These are phyloP conservation scores for Phytophthora rubi DNA, from an alignment of 352 stramenopile species.

Conservation along the genomic window DNA sequence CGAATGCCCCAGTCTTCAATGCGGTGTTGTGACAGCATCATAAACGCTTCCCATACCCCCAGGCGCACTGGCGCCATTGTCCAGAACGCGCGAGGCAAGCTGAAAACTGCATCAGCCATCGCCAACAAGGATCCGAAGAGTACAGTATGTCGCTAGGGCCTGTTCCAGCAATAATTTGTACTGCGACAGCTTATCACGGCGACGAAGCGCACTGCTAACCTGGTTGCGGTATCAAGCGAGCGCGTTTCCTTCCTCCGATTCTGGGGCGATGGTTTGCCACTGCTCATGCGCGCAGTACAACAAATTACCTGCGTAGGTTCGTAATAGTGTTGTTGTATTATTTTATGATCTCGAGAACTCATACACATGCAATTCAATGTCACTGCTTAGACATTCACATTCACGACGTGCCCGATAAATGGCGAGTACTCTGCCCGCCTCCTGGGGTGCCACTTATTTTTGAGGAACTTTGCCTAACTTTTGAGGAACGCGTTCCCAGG, in stretches of 20 bases:
- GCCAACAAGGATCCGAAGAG: not conserved
- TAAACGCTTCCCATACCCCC: too few relatives aligned
- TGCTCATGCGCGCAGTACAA: too few relatives aligned
- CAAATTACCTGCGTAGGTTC: not conserved
- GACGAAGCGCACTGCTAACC: not conserved
- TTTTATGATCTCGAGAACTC: slow-evolving; percentile 1
- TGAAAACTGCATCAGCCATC: not conserved
- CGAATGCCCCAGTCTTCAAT: too few relatives aligned
- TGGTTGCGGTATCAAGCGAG: too few relatives aligned
- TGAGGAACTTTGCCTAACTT: too few relatives aligned
- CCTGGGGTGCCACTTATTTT: too few relatives aligned
- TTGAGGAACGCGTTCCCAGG: too few relatives aligned
- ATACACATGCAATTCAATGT: not conserved
- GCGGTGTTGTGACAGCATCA: too few relatives aligned
- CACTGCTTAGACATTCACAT: slow-evolving; percentile 17
- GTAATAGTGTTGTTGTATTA: not conserved
- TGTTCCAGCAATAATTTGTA: not conserved
- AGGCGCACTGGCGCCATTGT: not conserved
- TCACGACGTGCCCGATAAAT: slow-evolving; percentile 34
- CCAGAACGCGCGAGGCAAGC: not conserved
- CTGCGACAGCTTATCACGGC: not conserved
- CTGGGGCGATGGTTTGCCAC: too few relatives aligned
- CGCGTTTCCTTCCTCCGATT: not conserved
- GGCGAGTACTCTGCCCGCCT: slow-evolving; percentile 36
- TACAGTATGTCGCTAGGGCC: not conserved